Base-by-base conservation (phyloP, 148 eudicot species). In the Cornus florida region DNA sequence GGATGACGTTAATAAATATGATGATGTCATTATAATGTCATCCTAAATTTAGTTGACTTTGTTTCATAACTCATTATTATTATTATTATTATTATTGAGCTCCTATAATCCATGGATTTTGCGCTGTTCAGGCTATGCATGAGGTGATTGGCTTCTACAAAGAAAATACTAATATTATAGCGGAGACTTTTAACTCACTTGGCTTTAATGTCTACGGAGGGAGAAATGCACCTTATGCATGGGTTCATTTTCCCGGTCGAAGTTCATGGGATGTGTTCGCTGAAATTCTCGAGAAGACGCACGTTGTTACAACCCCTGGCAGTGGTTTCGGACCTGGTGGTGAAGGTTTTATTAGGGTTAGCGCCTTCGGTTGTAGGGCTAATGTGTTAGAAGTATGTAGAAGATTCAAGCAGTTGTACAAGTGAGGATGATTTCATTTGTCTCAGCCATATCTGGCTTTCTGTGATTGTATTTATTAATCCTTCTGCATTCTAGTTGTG, bases 211-310 rank as follows among this genome's bases (percentile, higher is more conserved):
- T 94, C 28, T 91, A 94, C 72, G 97, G 97, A 67, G 98, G 98
- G 19, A 88, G 86, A 81, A 91, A 92, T 80, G 98, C 98, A 4
- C 98, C 98, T 13, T 92, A 92, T 66, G 98, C 92, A 75, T 92
- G 98, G 98, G 92, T 94, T 22, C 92, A 92, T 86, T 94, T 94
- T 80, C 97, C 97, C 13, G 98, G 98, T 9, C 89, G 59, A 75
- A 95, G 93, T 79, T 95, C 98, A 16, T 95, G 98, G 98, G 98
- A 95, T 48, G 97, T 93, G 64, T 95, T 95, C 73, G 76, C 88
- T 10, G 98, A 95, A 87, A 93, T 93, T 60, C 94, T 92, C 0
- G 94, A 92, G 93, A 94, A 94, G 91, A 92, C 97, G 50, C 98
- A 89, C 74, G 88, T 90, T 67, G 94, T 93, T 8, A 90, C 93